phyloP scores from a whole-genome alignment of 1,139 yeast genomes.

The Debaryomycetaceae sp. region DNA sequence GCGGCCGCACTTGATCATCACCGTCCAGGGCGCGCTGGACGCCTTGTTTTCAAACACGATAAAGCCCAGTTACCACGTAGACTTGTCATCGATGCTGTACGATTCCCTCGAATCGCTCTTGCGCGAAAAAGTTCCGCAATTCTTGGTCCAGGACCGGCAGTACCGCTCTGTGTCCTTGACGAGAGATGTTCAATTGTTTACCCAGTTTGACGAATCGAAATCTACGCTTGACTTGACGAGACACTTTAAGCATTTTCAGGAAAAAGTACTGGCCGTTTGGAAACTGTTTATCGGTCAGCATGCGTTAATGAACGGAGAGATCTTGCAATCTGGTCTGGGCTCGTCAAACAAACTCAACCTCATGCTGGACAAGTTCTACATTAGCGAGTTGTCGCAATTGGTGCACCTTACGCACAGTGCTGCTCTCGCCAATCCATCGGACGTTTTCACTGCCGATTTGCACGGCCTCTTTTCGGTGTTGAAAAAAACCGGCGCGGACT shows the following conservation, averaged over 20 bases:
- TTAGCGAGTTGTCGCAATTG: conserved; percentile 38
- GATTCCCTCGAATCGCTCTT: too few species aligned
- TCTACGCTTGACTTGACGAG: conserved; percentile 12
- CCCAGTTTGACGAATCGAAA: too few species aligned
- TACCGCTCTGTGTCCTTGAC: too few species aligned
- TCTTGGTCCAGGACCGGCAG: too few species aligned
- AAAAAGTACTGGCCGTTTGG: conserved; percentile 28
- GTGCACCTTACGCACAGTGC: conserved; percentile 15
- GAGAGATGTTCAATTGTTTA: too few species aligned
- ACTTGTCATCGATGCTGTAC: too few species aligned
- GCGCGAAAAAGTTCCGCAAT: too few species aligned
- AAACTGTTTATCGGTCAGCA: conserved; percentile 11
- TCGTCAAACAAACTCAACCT: conserved; percentile 7
- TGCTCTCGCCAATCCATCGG: conserved; percentile 8
- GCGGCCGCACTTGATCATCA: too few species aligned
- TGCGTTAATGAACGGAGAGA: background rate
- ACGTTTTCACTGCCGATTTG: conserved; percentile 22
- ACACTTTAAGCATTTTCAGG: conserved; percentile 24
- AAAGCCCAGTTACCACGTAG: too few species aligned
- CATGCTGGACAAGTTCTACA: conserved; percentile 34
- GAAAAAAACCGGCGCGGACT: conserved; percentile 29
- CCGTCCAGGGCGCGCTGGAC: too few species aligned
- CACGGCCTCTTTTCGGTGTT: conserved; percentile 32
- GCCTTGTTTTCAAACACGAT: too few species aligned
- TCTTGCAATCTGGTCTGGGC: too few species aligned